A percentile compares a stretch with the other conserved stretches of the same genome.
These are phyloP conservation scores for Echites panduratus DNA, from an alignment of 257 asterid species.

Conservation along the genomic window DNA sequence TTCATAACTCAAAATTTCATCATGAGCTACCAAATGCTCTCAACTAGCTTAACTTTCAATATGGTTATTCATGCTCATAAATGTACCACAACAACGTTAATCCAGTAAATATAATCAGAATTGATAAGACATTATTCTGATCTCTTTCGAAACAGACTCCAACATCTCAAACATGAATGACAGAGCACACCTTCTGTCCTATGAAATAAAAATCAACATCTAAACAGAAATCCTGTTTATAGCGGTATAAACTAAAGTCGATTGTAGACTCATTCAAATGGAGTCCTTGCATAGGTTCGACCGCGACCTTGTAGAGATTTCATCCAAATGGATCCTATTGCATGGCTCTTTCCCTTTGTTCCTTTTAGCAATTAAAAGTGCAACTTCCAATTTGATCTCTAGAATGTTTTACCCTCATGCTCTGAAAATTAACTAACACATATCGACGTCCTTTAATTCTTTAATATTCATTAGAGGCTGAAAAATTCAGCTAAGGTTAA, in stretches of 20 bases:
- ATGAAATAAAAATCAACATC: neutral
- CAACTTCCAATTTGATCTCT: neutral
- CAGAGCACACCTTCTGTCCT: neutral
- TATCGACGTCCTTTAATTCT: neutral
- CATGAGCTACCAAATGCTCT: neutral
- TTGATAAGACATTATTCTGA: neutral
- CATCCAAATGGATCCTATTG: neutral
- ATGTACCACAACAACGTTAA: neutral
- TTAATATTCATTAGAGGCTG: neutral
- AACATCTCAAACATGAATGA: neutral
- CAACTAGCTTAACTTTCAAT: neutral
- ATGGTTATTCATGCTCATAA: neutral
- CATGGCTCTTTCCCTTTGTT: neutral
- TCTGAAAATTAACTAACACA: neutral
- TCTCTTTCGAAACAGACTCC: neutral
- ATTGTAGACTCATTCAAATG: neutral
- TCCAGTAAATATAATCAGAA: neutral
- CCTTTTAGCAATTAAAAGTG: neutral
- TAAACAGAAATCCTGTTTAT: neutral
- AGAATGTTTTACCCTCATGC: neutral
- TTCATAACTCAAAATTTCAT: neutral
- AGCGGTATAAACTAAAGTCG: too few species aligned
- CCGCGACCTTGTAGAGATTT: too few species aligned
- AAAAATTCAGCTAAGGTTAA: neutral
- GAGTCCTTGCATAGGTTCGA: neutral